Conservation (phyloP, 305 asterid genomes). For the Fraxinus xanthoxyloides region DNA sequence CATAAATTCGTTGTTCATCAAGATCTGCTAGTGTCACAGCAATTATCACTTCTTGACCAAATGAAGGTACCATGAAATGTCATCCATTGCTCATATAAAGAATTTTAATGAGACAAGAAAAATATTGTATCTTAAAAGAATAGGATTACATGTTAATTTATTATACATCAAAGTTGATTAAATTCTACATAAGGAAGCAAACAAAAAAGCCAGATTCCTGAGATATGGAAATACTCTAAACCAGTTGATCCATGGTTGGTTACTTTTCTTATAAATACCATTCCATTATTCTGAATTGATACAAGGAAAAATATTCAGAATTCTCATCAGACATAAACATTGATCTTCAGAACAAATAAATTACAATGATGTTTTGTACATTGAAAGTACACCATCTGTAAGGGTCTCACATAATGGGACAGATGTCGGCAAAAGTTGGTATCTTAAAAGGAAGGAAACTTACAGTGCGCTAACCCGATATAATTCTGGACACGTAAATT, state of each 20-base stretch:
- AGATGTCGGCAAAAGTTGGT: conserved; percentile 16
- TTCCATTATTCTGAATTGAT: neutral
- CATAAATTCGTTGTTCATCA: neutral
- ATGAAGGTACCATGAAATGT: neutral
- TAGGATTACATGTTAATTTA: neutral
- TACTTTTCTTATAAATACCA: conserved; percentile 5
- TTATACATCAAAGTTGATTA: neutral
- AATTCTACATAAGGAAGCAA: neutral
- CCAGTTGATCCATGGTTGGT: neutral
- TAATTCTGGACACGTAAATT: conserved; percentile 88
- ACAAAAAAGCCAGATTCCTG: neutral
- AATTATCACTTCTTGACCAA: neutral
- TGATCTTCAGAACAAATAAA: conserved; percentile 13
- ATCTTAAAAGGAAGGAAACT: conserved; percentile 37
- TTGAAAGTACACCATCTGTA: conserved; percentile 1
- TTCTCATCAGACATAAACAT: neutral
- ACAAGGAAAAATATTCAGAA: neutral
- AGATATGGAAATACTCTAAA: neutral
- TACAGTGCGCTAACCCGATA: conserved; percentile 97
- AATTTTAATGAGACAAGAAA: neutral
- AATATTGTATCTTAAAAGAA: neutral
- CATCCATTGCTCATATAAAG: neutral
- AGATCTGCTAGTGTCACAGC: neutral
- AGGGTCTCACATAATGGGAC: conserved; percentile 17
- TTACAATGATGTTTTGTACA: conserved; percentile 4